Conservation (phyloP, 805 yeast genomes). For the Myxozyma neglecta region DNA sequence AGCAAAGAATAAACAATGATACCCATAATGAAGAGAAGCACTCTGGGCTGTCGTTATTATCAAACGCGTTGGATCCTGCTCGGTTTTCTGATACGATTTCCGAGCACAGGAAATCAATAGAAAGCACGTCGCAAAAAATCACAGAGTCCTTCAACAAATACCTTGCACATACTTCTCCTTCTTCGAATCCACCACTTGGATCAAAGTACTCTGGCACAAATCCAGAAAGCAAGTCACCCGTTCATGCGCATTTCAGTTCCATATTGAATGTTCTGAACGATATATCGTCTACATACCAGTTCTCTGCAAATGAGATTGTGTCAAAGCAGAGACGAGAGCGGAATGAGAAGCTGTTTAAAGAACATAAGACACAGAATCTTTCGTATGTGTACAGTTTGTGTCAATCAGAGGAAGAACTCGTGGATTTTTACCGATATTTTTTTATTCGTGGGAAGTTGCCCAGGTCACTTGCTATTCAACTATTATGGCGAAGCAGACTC, state of each 20-base stretch:
- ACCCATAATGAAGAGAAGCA: background rate
- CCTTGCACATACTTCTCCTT: constrained; percentile 10
- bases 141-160: constrained; percentile 5
- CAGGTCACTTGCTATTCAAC: constrained; percentile 1
- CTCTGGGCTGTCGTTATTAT: background rate
- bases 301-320: background rate
- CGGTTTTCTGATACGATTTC: background rate
- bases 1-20: background rate
- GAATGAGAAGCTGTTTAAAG: background rate
- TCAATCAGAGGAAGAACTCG: constrained; percentile 8
- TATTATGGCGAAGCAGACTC: constrained; percentile 15
- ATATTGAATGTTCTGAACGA: constrained; percentile 4
- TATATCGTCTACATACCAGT: background rate
- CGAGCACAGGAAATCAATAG: background rate
- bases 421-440: constrained; percentile 9
- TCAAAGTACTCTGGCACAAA: background rate
- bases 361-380: background rate
- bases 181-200: background rate
- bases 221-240: constrained; percentile 10
- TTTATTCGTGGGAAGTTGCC: constrained; percentile 17
- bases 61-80: constrained; percentile 3
- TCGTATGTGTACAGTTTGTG: constrained; percentile 1
- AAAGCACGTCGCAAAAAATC: background rate
- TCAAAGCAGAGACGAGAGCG: constrained; percentile 1
- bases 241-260: constrained; percentile 11